Base-by-base conservation (phyloP, 805 yeast species). In the Candida jianshihensis region DNA sequence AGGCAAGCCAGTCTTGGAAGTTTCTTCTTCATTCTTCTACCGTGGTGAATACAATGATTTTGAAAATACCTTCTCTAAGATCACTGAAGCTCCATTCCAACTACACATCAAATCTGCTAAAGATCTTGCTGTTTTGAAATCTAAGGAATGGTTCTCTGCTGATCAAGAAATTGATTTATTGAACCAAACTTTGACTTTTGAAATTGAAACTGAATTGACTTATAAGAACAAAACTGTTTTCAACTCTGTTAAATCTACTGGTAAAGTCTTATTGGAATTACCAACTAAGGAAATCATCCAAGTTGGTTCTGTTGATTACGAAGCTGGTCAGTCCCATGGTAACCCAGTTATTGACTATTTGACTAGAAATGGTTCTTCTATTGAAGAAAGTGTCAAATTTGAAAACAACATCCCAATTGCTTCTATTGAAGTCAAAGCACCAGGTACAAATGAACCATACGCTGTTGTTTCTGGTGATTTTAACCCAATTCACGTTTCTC, bases 131-230 rank as follows among this genome's bases (percentile, higher is more conserved):
- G 87, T 92, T 40, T 73, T 92, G 62, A 76, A 77, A 56, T 86
- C 97, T 19, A 92, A 92, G 73, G 97, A 92, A 66, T 92, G 99
- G 98, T 90, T 94, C 78, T 87, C 86, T 56, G 71, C 85, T 51
- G 83, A 79, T 52, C 75, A 73, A 41, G 75, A 72, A 32, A 66
- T 77, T 48, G 88, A 85, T 44, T 69, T 92, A 53, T 70, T 85
- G 51, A 76, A 79, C 56, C 77, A 88, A 69, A 78, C 83, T 33
- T 71, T 92, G 59, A 85, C 87, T 30, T 90, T 92, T 74, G 81
- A 96, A 65, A 80, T 87, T 52, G 80, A 83, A 57, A 84, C 97
- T 26, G 77, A 80, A 45, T 81, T 85, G 56, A 75, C 82, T 45
- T 90, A 74, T 75, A 85, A 84, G 71, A 71, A 79, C 55, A 81